Evolutionary conservation across 305 asterid genomes (phyloP).

Genomic region (Andrographis paniculata): DNA sequence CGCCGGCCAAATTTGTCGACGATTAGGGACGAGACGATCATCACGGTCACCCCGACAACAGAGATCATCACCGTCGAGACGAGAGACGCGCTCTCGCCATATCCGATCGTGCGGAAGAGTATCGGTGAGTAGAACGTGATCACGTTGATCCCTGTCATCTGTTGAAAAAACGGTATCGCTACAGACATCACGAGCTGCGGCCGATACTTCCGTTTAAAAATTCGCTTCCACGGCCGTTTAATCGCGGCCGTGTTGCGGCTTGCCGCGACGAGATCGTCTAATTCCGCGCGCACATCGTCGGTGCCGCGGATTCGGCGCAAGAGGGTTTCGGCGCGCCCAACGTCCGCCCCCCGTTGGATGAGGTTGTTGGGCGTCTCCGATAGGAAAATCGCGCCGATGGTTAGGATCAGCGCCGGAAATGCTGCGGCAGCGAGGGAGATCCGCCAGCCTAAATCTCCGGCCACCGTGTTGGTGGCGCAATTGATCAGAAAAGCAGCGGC

Average conservation of each 20-base stretch:
- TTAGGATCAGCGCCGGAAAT: constrained; percentile 32
- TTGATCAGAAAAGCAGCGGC: constrained; percentile 35
- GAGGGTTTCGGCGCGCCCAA: constrained; percentile 29
- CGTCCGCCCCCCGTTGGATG: constrained; percentile 39
- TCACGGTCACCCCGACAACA: constrained; percentile 38
- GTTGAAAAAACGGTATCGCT: constrained; percentile 22
- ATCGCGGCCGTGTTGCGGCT: constrained; percentile 31
- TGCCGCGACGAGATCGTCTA: constrained; percentile 41
- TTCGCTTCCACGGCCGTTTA: constrained; percentile 27
- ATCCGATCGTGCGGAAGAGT: constrained; percentile 50
- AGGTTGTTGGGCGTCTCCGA: constrained; percentile 51
- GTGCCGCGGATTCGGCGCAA: constrained; percentile 44
- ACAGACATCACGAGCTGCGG: background rate
- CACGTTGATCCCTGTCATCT: constrained; percentile 54
- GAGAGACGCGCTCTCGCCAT: constrained; percentile 39
- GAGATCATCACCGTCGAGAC: constrained; percentile 43
- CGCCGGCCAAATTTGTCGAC: constrained; percentile 52
- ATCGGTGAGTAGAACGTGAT: constrained; percentile 63
- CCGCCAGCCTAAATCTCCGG: constrained; percentile 48
- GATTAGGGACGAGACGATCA: constrained; percentile 29
- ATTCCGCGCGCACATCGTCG: constrained; percentile 33
- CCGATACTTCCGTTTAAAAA: background rate
- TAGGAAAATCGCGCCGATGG: constrained; percentile 32
- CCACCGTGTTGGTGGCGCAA: constrained; percentile 30
- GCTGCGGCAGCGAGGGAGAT: constrained; percentile 42